Evolutionary conservation across 495 filamentous ascomycete genomes (phyloP), one percentile per base, ranked within the genome.

Genomic region (Letharia columbiana): DNA sequence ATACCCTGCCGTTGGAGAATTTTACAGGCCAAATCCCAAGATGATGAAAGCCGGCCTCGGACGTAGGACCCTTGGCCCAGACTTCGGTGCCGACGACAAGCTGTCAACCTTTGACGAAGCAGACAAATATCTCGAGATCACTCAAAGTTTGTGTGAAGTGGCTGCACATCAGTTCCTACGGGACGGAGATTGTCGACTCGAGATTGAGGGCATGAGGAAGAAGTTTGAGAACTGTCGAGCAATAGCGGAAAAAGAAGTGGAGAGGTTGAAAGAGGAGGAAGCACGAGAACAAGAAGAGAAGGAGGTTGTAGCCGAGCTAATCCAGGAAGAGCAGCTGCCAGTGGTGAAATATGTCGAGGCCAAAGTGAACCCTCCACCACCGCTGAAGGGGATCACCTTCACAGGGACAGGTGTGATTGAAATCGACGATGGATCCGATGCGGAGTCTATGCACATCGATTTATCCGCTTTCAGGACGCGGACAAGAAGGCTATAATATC

Each of bases 131-230:
- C 79, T 96, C 60, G 91, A 96, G 71, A 82, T 83, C 62, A 88
- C 88, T 17, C 89, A 96, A 72, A 82, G 80, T 58, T 82, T 91
- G 71, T 95, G 90, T 74, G 92, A 96, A 75, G 84, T 86, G 62
- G 92, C 85, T 18, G 92, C 92, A 3, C 91, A 93, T 73, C 89
- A 94, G 72, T 90, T 95, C 65, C 81, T 96, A 17, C 84, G 92
- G 31, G 86, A 89, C 62, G 92, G 91, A 31, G 87, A 92, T 66
- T 96, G 92, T 75, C 79, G 77, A 23, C 80, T 83, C 31, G 90
- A 96, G 76, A 81, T 95, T 20, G 77, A 81, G 17, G 85, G 84
- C 39, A 88, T 91, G 54, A 84, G 87, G 71, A 77, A 78, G 62
- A 77, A 77, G n/a, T 79, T 83, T 65, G 75, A 75, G 31, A 69